A percentile compares a stretch with the other conserved stretches of the same genome.
phyloP scores from a whole-genome alignment of 2,329 filamentous ascomycete genomes.

The Pestalotiopsis fici region DNA sequence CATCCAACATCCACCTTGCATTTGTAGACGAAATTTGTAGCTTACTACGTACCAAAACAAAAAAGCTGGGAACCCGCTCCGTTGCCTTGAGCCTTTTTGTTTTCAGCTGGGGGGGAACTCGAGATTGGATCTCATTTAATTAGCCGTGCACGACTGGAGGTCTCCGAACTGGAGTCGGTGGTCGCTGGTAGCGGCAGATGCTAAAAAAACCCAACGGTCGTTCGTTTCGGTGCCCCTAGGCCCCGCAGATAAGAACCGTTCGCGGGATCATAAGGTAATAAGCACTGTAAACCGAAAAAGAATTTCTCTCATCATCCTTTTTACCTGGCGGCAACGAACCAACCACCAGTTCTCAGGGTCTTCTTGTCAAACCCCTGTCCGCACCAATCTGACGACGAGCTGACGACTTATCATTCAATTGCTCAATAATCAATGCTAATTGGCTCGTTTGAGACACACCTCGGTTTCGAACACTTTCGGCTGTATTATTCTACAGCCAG shows the following conservation, averaged over 20 bases:
- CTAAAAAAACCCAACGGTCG: not conserved
- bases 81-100: too few relatives aligned
- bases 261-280: not conserved
- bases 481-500: not conserved
- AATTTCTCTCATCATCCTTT: not conserved
- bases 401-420: not conserved
- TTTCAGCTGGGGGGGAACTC: not conserved
- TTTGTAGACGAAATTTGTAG: not conserved
- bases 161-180: too few relatives aligned
- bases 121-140: not conserved
- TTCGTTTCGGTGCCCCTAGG: not conserved
- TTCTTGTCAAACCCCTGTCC: not conserved
- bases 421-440: not conserved
- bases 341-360: not conserved
- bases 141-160: not conserved
- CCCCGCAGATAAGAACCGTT: not conserved
- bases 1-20: not conserved
- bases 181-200: too few relatives aligned
- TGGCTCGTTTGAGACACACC: not conserved
- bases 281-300: not conserved
- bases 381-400: not conserved
- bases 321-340: not conserved
- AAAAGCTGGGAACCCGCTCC: not conserved
- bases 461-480: not conserved
- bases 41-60: not conserved